Conservation (phyloP, 2,329 filamentous ascomycete species). For the Colletotrichum brevisporum region DNA sequence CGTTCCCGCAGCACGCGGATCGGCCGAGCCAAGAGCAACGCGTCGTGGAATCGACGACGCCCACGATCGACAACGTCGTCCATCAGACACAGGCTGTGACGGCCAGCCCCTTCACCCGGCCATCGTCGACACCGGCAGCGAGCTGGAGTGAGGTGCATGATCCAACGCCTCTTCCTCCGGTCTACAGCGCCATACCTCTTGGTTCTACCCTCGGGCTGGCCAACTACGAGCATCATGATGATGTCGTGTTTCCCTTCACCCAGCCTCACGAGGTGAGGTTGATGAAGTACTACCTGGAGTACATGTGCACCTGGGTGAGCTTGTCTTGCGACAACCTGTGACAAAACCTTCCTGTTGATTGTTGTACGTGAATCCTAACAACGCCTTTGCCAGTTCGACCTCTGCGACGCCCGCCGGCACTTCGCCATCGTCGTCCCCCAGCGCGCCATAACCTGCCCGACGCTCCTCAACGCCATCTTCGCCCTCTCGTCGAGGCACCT, state of each 20-base stretch:
- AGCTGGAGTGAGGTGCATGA: conserved; percentile 35
- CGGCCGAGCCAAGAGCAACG: background rate
- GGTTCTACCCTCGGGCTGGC: conserved; percentile 28
- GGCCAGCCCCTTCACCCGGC: conserved; percentile 1
- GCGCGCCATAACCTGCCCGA: conserved; percentile 62
- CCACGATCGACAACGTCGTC: background rate
- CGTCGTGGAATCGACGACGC: background rate
- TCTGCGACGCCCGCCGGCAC: conserved; percentile 47
- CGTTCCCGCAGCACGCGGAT: background rate
- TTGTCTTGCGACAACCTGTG: background rate
- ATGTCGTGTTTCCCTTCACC: conserved; percentile 42
- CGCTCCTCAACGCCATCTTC: conserved; percentile 67
- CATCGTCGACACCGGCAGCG: conserved; percentile 9
- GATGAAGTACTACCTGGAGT: conserved; percentile 48
- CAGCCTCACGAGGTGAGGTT: conserved; percentile 44
- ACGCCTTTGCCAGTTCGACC: conserved; percentile 19
- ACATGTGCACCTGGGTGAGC: conserved; percentile 48
- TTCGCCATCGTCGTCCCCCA: conserved; percentile 67
- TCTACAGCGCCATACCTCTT: conserved; percentile 18
- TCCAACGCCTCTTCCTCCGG: background rate
- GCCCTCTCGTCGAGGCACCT: conserved; percentile 68
- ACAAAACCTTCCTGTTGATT: too few species aligned
- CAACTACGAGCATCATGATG: conserved; percentile 33
- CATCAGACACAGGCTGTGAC: conserved; percentile 2
- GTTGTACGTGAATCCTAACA: background rate